Conservation (phyloP, 306 rosid species). For the Mimosa pudica region DNA sequence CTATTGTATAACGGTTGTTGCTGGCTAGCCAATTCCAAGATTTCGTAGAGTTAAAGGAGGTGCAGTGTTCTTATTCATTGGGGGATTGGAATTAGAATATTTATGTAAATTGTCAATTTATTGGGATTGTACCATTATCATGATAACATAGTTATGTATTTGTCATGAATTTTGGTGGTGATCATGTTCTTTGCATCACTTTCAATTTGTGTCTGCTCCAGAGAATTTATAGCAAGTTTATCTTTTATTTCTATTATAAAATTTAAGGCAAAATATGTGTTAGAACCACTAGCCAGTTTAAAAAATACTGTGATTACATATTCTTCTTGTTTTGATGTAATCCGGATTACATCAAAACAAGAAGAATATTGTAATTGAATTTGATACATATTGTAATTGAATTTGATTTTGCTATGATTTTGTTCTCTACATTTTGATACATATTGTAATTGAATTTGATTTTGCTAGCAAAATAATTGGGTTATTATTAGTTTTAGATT, state of each 20-base stretch:
- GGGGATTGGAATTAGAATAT: conserved; percentile 23
- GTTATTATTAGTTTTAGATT: too few relatives aligned
- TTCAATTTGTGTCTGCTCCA: neutral
- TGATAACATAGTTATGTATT: neutral
- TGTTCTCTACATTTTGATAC: too few relatives aligned
- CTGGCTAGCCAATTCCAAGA: conserved; percentile 92
- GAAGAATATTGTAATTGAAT: too few relatives aligned
- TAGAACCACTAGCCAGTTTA: neutral
- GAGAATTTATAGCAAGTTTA: conserved; percentile 6
- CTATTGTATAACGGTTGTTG: conserved; percentile 59
- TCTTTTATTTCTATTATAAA: neutral
- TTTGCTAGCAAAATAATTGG: too few relatives aligned
- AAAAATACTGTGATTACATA: neutral
- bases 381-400: too few relatives aligned
- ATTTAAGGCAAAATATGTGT: neutral
- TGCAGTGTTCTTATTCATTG: conserved; percentile 29
- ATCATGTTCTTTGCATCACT: neutral
- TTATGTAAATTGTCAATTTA: neutral
- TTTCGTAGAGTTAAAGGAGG: conserved; percentile 97
- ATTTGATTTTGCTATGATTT: too few relatives aligned
- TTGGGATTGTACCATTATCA: neutral
- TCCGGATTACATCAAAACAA: too few relatives aligned
- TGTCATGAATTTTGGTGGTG: conserved; percentile 13
- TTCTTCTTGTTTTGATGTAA: too few relatives aligned
- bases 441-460: too few relatives aligned